Base-by-base conservation (phyloP, 2,329 filamentous ascomycete genomes). In the Graphilbum fragrans region DNA sequence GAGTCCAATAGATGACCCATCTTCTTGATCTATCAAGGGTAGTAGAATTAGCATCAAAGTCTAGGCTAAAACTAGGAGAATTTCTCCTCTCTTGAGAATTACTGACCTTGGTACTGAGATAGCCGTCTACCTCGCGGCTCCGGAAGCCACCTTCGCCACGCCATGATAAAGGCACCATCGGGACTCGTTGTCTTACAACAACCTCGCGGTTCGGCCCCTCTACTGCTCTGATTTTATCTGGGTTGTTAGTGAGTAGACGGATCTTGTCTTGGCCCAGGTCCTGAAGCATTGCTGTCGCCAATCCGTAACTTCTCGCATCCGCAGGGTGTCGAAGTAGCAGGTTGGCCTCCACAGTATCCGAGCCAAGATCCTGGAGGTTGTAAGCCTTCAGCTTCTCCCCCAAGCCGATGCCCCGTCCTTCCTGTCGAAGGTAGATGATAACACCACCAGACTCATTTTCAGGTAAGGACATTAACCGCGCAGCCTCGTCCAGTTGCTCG, bases 281-380 rank as follows among this genome's bases (percentile, higher is more conserved):
- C 46, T 80, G 69, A 41, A 98, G 67, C 72, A 98, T 96, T 0
- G 90, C 88, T 2, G 92, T 98, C 2, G 92, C 92, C n/a, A 98
- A 65, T 2, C 92, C 92, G 55, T 98, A 98, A 52, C 86, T 94
- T 41, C 92, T 70, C 19, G 92, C 92, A 59, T 98, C 92, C 2
- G 92, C 92, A 0, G 92, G 92, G 60, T 98, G 92, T 35, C 92
- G 71, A 34, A 98, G 67, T 20, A 96, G 60, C 36, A 98, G 64
- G 54, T 98, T 98, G 2, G 92, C 92, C 63, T 98, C 87, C 29
- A 96, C 93, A 0, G 92, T 98, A 61, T 98, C 92, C n/a, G 84
- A 88, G 0, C 92, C 92, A 21, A 98, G 67, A 62, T 98, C 92
- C 59, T 98, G 92, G 35, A 98, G 68, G 55, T 98, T 98, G 62